These are phyloP conservation scores for Globisporangium apiculatum DNA, from an alignment of 352 stramenopile genomes.

Conservation along the genomic window DNA sequence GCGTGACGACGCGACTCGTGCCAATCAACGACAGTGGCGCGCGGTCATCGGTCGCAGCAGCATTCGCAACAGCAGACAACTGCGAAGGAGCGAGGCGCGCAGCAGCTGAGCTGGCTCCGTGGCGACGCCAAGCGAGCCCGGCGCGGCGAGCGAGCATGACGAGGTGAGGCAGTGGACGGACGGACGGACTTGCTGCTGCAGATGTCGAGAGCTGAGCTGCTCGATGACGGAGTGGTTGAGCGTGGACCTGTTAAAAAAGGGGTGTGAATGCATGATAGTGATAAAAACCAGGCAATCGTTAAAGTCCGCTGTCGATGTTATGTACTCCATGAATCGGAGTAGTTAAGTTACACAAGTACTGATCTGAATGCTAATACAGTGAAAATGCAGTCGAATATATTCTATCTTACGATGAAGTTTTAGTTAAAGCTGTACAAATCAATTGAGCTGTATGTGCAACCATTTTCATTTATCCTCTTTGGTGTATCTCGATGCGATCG, in stretches of 20 bases:
- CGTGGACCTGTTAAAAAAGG: neutral
- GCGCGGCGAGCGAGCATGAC: constrained; percentile 11
- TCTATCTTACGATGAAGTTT: no score
- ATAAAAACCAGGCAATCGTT: neutral
- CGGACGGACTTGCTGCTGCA: neutral
- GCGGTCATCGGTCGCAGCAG: neutral
- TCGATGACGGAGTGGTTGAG: constrained; percentile 6
- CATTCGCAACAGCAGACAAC: neutral
- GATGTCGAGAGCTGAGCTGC: neutral
- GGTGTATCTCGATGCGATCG: no score
- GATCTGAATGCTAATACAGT: no score
- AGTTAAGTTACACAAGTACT: no score
- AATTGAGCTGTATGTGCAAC: no score
- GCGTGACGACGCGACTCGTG: neutral
- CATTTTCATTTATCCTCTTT: no score
- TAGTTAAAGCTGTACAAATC: no score
- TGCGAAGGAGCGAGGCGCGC: neutral
- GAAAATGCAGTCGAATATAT: no score
- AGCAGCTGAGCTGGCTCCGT: neutral
- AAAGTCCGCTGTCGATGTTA: no score
- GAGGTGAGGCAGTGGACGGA: neutral
- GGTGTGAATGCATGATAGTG: neutral
- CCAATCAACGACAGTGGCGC: neutral
- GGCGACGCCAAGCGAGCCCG: constrained; percentile 7
- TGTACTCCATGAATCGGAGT: no score